These are phyloP conservation scores for Avicennia marina DNA, from an alignment of 257 asterid genomes.

Conservation along the genomic window DNA sequence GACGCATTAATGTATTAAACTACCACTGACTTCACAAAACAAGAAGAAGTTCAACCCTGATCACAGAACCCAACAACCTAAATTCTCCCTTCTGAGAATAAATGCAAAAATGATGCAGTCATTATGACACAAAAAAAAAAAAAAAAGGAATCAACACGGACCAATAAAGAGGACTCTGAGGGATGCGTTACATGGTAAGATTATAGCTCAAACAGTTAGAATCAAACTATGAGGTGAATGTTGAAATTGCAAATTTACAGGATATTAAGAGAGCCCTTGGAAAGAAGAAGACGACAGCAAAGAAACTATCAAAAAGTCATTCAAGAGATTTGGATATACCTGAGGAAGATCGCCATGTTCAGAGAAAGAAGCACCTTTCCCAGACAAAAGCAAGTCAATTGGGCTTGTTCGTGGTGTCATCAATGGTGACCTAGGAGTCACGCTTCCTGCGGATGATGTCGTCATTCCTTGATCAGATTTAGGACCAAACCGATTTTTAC, in stretches of 20 bases:
- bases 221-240: conserved; percentile 9
- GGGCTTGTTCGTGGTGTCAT: conserved; percentile 83
- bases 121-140: no score
- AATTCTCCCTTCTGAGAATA: no score
- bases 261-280: not conserved
- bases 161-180: not conserved
- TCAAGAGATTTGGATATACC: conserved; percentile 43
- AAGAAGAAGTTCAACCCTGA: not conserved
- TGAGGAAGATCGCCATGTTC: conserved; percentile 95
- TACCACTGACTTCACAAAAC: not conserved
- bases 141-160: not conserved
- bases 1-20: not conserved
- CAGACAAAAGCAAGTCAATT: conserved; percentile 78
- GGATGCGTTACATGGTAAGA: not conserved
- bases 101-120: no score
- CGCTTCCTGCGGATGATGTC: conserved; percentile 95
- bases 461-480: conserved; percentile 99
- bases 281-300: not conserved
- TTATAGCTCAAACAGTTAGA: not conserved
- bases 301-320: not conserved
- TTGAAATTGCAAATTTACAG: not conserved
- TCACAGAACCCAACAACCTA: not conserved
- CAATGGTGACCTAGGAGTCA: conserved; percentile 95
- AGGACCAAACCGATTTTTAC: conserved; percentile 92
- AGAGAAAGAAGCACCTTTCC: conserved; percentile 85